These are phyloP conservation scores for Mycosphaerelloides madeirae DNA, from an alignment of 2,329 filamentous ascomycete species.

Conservation along the genomic window DNA sequence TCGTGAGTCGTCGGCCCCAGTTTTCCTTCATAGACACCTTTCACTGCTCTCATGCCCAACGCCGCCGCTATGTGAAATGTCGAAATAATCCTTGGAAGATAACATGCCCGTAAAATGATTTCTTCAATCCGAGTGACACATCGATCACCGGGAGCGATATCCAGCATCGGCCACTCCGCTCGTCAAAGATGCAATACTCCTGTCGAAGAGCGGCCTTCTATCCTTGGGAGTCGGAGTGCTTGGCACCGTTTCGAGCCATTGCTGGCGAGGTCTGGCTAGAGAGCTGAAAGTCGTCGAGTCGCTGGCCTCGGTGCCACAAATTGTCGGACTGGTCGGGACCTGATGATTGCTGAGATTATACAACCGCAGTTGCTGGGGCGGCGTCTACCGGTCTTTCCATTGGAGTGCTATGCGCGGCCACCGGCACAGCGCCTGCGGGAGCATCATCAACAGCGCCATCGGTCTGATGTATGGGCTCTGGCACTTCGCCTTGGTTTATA, in stretches of 20 bases:
- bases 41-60: too few relatives aligned
- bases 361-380: background rate
- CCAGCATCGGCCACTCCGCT: background rate
- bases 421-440: slow-evolving; percentile 1
- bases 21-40: too few relatives aligned
- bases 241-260: background rate
- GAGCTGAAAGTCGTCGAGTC: background rate
- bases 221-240: background rate
- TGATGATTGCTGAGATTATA: background rate
- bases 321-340: background rate
- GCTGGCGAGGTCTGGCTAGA: background rate
- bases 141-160: background rate
- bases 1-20: too few relatives aligned
- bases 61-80: too few relatives aligned
- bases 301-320: background rate
- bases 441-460: background rate
- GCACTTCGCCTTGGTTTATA: background rate
- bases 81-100: too few relatives aligned
- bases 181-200: slow-evolving; percentile 5
- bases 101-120: too few relatives aligned
- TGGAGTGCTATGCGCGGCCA: background rate
- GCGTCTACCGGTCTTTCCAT: background rate
- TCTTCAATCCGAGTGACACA: background rate
- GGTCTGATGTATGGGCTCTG: background rate
- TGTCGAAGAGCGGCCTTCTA: slow-evolving; percentile 1